A percentile compares a stretch with the other conserved stretches of the same genome.
Evolutionary conservation across 768 basidiomycete species (phyloP).

Genomic region (Boletus fagicola): DNA sequence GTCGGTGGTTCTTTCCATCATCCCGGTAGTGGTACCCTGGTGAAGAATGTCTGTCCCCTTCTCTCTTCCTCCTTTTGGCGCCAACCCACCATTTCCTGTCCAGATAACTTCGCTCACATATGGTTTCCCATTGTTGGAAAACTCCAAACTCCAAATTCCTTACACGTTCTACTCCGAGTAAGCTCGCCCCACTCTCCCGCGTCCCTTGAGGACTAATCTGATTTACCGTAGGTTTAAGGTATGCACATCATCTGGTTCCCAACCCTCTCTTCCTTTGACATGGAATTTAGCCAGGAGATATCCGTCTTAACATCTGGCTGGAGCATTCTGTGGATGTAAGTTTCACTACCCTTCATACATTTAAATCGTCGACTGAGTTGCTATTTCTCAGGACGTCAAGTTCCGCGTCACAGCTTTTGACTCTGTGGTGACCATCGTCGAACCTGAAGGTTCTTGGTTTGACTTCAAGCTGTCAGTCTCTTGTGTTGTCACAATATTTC

Average conservation of each 20-base stretch:
- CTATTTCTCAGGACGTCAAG: constrained; percentile 44
- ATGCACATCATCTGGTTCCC: constrained; percentile 5
- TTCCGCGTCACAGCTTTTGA: constrained; percentile 72
- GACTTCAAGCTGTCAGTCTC: constrained; percentile 76
- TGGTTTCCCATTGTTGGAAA: constrained; percentile 50
- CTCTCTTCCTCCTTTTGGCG: background rate
- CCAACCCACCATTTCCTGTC: background rate
- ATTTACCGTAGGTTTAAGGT: constrained; percentile 57
- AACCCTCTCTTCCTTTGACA: constrained; percentile 2
- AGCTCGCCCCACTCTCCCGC: constrained; percentile 29
- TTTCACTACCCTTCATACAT: constrained; percentile 1
- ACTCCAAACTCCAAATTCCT: constrained; percentile 62
- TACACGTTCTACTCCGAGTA: constrained; percentile 82
- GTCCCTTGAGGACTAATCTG: constrained; percentile 1
- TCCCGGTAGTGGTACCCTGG: constrained; percentile 55
- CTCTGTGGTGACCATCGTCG: constrained; percentile 73
- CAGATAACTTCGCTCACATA: constrained; percentile 62
- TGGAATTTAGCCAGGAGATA: constrained; percentile 62
- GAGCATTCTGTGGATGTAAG: constrained; percentile 65
- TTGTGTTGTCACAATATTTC: background rate
- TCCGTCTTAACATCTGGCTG: constrained; percentile 73
- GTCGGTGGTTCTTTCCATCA: constrained; percentile 69
- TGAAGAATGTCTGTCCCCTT: constrained; percentile 65
- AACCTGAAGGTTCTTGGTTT: constrained; percentile 73
- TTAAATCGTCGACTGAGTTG: background rate